These are phyloP conservation scores for Amanita molliuscula DNA, from an alignment of 768 basidiomycete species.

Conservation along the genomic window DNA sequence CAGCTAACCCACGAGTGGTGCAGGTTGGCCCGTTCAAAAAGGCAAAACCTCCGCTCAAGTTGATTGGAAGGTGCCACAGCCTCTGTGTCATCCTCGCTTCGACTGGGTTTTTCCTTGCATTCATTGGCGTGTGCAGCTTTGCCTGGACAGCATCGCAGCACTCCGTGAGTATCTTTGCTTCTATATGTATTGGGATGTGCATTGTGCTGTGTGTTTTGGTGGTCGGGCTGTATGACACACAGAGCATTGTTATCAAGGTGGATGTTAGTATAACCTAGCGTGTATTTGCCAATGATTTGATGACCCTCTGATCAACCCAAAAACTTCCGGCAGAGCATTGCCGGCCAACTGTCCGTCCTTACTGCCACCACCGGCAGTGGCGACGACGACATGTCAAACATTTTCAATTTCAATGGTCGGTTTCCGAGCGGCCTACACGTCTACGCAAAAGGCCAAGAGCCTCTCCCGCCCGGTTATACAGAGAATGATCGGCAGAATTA, in stretches of 20 bases:
- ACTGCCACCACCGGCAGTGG: background rate
- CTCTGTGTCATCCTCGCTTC: slow-evolving; percentile 1
- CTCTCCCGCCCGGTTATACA: slow-evolving; percentile 73
- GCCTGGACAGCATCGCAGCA: background rate
- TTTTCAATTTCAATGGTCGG: background rate
- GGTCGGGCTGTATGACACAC: background rate
- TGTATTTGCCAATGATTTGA: background rate
- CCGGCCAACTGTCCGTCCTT: background rate
- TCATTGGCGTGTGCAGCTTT: slow-evolving; percentile 1
- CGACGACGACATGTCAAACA: slow-evolving; percentile 4
- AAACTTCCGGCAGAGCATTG: background rate
- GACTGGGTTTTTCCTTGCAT: background rate
- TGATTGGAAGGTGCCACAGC: slow-evolving; percentile 2
- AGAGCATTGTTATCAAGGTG: slow-evolving; percentile 2
- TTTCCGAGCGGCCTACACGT: slow-evolving; percentile 54
- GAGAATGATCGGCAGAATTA: slow-evolving; percentile 67
- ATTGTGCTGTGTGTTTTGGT: background rate
- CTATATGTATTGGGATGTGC: slow-evolving; percentile 2
- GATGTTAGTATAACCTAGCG: background rate
- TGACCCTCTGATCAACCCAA: background rate
- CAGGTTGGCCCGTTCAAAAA: slow-evolving; percentile 1
- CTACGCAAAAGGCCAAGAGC: slow-evolving; percentile 80
- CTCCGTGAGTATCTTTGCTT: background rate
- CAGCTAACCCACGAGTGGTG: slow-evolving; percentile 1
- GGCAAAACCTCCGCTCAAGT: background rate